Percentiles rank a stretch among this genome's conserved stretches.
These are phyloP conservation scores for Discostella stelligera DNA, from an alignment of 352 stramenopile species.

Conservation along the genomic window DNA sequence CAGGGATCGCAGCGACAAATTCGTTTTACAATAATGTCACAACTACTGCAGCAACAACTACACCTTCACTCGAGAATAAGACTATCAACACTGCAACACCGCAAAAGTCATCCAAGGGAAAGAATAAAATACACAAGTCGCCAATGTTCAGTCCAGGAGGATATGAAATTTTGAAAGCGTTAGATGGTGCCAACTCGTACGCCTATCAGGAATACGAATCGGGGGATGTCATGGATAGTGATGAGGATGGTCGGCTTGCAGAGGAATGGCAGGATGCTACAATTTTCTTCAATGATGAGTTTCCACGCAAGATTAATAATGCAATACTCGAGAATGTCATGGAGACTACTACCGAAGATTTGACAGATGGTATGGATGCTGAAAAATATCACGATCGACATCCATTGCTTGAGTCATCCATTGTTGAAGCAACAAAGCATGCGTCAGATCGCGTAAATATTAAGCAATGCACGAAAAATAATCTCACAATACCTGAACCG, in stretches of 20 bases:
- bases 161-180: slow-evolving; percentile 34
- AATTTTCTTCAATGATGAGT: slow-evolving; percentile 3
- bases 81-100: no score
- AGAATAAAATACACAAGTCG: no score
- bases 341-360: slow-evolving; percentile 14
- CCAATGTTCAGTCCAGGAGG: slow-evolving; percentile 26
- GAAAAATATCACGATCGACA: not conserved
- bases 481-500: slow-evolving; percentile 9
- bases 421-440: slow-evolving; percentile 1
- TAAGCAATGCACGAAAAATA: not conserved
- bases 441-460: not conserved
- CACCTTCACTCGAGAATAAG: no score
- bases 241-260: slow-evolving; percentile 2
- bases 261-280: slow-evolving; percentile 29
- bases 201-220: slow-evolving; percentile 10
- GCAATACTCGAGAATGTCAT: slow-evolving; percentile 14
- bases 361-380: not conserved
- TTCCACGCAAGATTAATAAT: not conserved
- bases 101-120: no score
- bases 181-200: slow-evolving; percentile 36
- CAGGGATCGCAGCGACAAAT: no score
- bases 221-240: slow-evolving; percentile 17
- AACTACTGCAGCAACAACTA: no score
- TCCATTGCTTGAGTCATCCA: not conserved
- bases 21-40: no score